Conservation (phyloP, 2,329 filamentous ascomycete genomes). For the Diaporthe ilicicola region DNA sequence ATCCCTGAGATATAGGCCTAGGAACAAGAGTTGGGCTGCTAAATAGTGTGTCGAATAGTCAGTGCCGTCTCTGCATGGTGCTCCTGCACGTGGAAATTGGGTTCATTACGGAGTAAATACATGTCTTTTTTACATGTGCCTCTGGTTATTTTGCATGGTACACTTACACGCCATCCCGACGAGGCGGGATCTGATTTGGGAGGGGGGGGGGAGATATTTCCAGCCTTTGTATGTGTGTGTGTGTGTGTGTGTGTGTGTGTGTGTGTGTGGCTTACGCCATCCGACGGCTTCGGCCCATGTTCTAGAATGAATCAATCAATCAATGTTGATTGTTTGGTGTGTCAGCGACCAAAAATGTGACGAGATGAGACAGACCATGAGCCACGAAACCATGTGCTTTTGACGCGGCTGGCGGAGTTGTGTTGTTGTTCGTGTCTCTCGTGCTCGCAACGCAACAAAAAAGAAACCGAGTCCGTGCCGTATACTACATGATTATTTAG, state of each 20-base stretch:
- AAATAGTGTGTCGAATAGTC: constrained; percentile 14
- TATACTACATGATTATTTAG: not conserved
- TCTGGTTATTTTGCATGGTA: not conserved
- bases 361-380: not conserved
- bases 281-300: constrained; percentile 1
- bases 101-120: no score
- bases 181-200: not conserved
- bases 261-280: constrained; percentile 4
- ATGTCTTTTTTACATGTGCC: no score
- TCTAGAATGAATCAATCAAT: constrained; percentile 19
- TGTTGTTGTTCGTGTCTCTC: not conserved
- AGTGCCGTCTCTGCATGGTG: not conserved
- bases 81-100: constrained; percentile 14
- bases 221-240: no score
- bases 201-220: not conserved
- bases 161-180: not conserved
- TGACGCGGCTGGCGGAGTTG: not conserved
- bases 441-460: not conserved
- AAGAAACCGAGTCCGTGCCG: constrained; percentile 9
- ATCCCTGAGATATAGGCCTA: not conserved
- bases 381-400: not conserved
- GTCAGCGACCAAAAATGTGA: not conserved
- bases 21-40: constrained; percentile 3
- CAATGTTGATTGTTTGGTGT: not conserved
- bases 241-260: no score